These are phyloP conservation scores for Alnus rubra DNA, from an alignment of 306 rosid species.

Conservation along the genomic window DNA sequence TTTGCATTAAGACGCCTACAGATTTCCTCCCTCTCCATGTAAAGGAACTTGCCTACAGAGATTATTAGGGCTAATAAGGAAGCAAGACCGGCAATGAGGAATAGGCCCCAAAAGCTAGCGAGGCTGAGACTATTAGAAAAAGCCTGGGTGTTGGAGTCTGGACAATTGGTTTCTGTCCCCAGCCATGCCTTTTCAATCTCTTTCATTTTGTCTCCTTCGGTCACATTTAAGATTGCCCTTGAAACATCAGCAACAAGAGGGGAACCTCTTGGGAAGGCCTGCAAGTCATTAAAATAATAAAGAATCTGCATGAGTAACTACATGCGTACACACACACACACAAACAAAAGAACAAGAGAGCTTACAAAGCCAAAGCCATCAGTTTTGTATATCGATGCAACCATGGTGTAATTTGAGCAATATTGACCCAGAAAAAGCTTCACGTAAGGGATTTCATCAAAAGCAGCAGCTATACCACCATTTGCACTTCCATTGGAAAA, in stretches of 20 bases:
- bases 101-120: conserved; percentile 59
- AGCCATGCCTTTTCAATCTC: conserved; percentile 49
- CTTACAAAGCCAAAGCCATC: conserved; percentile 67
- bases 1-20: background rate
- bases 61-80: conserved; percentile 34
- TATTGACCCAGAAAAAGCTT: conserved; percentile 30
- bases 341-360: background rate
- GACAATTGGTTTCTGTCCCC: conserved; percentile 17
- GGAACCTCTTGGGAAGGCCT: conserved; percentile 48
- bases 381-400: conserved; percentile 30
- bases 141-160: conserved; percentile 20
- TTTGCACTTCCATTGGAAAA: conserved; percentile 28
- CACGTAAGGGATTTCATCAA: conserved; percentile 45
- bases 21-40: background rate
- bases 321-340: background rate
- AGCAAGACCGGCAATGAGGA: conserved; percentile 42
- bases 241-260: conserved; percentile 57
- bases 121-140: conserved; percentile 50
- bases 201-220: conserved; percentile 51
- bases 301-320: background rate
- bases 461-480: conserved; percentile 51
- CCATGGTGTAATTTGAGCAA: conserved; percentile 41
- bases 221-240: conserved; percentile 50
- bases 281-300: background rate
- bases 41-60: conserved; percentile 6